Percentiles rank a stretch among this genome's conserved stretches.
phyloP scores from a whole-genome alignment of 2,329 filamentous ascomycete species.

The Chaetomium strumarium region DNA sequence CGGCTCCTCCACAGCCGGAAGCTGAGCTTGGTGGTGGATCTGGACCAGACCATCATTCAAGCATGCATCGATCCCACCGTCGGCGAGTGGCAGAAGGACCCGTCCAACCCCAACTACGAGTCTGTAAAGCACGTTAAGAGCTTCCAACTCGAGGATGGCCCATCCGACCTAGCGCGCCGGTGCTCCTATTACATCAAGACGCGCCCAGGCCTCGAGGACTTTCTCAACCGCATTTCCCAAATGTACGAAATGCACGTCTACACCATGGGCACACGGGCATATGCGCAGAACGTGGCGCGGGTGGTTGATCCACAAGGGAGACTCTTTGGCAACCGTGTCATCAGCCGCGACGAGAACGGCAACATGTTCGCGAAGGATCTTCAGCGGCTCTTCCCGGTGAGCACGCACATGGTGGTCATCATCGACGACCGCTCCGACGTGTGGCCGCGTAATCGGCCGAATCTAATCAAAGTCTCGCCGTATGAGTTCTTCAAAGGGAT shows the following conservation, averaged over 20 bases:
- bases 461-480: constrained; percentile 88
- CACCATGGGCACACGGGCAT: constrained; percentile 98
- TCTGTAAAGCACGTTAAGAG: constrained; percentile 82
- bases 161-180: constrained; percentile 59
- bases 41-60: constrained; percentile 98
- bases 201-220: constrained; percentile 76
- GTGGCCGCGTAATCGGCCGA: constrained; percentile 83
- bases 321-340: constrained; percentile 88
- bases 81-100: constrained; percentile 89
- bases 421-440: constrained; percentile 97
- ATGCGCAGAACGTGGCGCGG: constrained; percentile 83
- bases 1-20: constrained; percentile 75
- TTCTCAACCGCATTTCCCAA: constrained; percentile 69
- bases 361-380: constrained; percentile 87
- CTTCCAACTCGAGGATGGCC: constrained; percentile 88
- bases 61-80: constrained; percentile 95
- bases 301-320: constrained; percentile 88
- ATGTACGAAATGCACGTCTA: constrained; percentile 96
- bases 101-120: constrained; percentile 81
- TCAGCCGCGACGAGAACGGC: constrained; percentile 95
- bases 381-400: constrained; percentile 86
- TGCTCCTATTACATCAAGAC: constrained; percentile 99
- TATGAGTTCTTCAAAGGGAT: constrained; percentile 99
- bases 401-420: constrained; percentile 98
- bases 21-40: constrained; percentile 88